Base-by-base conservation (phyloP, 257 asterid genomes). In the Euphrasia confusa region DNA sequence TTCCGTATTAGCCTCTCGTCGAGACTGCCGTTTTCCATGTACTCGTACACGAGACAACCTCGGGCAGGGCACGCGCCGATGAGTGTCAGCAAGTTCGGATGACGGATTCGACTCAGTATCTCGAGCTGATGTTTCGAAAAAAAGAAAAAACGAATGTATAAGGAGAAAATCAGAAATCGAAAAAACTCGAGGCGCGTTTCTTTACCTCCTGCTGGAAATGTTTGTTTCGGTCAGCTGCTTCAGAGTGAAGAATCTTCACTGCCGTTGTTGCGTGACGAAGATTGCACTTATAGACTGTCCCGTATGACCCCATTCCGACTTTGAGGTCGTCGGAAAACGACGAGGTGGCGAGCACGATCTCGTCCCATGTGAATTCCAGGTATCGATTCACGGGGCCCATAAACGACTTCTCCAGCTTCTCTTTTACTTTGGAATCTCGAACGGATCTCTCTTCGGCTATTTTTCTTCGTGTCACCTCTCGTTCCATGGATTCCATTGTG, bases 11-110 rank as follows among this genome's bases (percentile, higher is more conserved):
- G 58, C 42, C 82, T 64, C 14, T 83, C 90, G 49, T 85, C 90
- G 15, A 82, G 74, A 79, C 78, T 82, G 6, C 87, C 90, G 56
- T 83, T 80, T 56, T 68, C 79, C 90, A 82, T 85, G 78, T 72
- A 85, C 74, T 80, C 85, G 45, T 80, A 85, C 4, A 80, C 85
- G 28, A 85, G 70, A 76, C 85, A 82, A 61, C 87, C 81, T 12
- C 58, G 80, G 28, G 75, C 78, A 2, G 82, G 78, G 53, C 90
- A 85, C 11, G 83, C 87, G 14, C 94, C 94, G 58, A 82, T 78
- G 26, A 84, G 89, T 40, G 76, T 79, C 15, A 85, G 75, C 74
- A 80, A 72, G 69, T 82, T 76, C 6, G 87, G 87, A 71, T 82
- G 89, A 15, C 67, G 80, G 50, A 82, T 78, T 59, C 68, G 75